A percentile compares a stretch with the other conserved stretches of the same genome.
These are phyloP conservation scores for Pseudocercospora eumusae DNA, from an alignment of 2,329 filamentous ascomycete species.

Conservation along the genomic window DNA sequence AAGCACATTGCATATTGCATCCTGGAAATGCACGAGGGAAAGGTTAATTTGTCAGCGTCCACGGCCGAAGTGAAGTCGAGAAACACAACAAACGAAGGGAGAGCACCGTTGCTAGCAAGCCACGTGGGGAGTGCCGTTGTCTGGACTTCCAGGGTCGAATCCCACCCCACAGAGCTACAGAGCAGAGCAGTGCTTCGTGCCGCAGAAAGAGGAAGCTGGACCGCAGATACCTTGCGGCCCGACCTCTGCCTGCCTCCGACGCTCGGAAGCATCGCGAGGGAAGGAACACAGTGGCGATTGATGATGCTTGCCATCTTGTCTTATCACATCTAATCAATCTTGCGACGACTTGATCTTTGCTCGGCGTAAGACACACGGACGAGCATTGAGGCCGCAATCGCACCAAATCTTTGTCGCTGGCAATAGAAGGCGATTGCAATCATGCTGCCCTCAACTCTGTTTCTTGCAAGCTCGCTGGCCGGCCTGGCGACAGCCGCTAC, in stretches of 20 bases:
- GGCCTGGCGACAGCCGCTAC: slow-evolving; percentile 23
- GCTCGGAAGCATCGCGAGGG: slow-evolving; percentile 10
- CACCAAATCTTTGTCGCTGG: background rate
- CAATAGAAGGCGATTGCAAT: background rate
- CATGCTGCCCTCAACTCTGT: slow-evolving; percentile 10
- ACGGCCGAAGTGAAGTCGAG: background rate
- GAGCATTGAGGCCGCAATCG: slow-evolving; percentile 4
- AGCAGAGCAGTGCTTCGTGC: slow-evolving; percentile 9
- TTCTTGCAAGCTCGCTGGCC: slow-evolving; percentile 21
- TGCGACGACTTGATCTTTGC: slow-evolving; percentile 4
- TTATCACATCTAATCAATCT: slow-evolving; percentile 26
- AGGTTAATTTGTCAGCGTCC: background rate
- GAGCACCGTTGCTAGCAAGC: background rate
- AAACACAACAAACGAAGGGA: background rate
- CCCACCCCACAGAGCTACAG: background rate
- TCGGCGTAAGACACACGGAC: background rate
- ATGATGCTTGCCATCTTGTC: slow-evolving; percentile 7
- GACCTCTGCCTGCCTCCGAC: slow-evolving; percentile 16
- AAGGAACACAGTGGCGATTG: slow-evolving; percentile 8
- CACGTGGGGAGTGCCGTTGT: slow-evolving; percentile 6
- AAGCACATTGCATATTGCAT: slow-evolving; percentile 1
- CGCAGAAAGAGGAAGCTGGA: background rate
- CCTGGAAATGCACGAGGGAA: background rate
- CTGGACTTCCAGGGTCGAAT: slow-evolving; percentile 8
- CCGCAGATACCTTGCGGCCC: slow-evolving; percentile 3